Conservation (phyloP, 75 land plant species). For the Pinus albicaulis region DNA sequence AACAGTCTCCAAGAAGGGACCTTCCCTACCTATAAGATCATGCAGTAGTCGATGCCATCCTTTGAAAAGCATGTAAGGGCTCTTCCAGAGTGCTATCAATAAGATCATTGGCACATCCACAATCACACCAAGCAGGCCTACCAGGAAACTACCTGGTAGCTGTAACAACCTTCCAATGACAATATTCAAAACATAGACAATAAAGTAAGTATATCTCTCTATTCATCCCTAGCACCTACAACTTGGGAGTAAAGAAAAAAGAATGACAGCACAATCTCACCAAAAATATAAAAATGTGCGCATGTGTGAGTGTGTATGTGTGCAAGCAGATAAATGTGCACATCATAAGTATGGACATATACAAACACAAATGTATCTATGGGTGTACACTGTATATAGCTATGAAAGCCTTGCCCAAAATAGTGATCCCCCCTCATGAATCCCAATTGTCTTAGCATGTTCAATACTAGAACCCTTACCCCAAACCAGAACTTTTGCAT, state of each 20-base stretch:
- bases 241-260: background rate
- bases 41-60: conserved; percentile 84
- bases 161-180: conserved; percentile 44
- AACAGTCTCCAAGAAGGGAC: conserved; percentile 88
- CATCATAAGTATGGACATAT: background rate
- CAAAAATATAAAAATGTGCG: background rate
- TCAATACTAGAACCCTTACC: too few relatives aligned
- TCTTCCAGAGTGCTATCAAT: conserved; percentile 65
- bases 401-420: too few relatives aligned
- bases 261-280: background rate
- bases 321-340: background rate
- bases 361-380: too few relatives aligned
- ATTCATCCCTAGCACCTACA: background rate
- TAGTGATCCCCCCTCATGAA: too few relatives aligned
- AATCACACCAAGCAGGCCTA: conserved; percentile 56
- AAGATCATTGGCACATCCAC: conserved; percentile 69
- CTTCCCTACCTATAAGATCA: conserved; percentile 81
- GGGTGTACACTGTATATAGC: too few relatives aligned
- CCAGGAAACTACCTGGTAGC: conserved; percentile 59
- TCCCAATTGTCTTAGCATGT: too few relatives aligned
- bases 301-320: background rate
- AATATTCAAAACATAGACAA: background rate
- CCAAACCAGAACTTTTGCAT: too few relatives aligned
- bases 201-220: background rate
- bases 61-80: conserved; percentile 87